phyloP scores from a whole-genome alignment of 2,329 filamentous ascomycete genomes.

The Ophiocordyceps camponoti-leonardi region DNA sequence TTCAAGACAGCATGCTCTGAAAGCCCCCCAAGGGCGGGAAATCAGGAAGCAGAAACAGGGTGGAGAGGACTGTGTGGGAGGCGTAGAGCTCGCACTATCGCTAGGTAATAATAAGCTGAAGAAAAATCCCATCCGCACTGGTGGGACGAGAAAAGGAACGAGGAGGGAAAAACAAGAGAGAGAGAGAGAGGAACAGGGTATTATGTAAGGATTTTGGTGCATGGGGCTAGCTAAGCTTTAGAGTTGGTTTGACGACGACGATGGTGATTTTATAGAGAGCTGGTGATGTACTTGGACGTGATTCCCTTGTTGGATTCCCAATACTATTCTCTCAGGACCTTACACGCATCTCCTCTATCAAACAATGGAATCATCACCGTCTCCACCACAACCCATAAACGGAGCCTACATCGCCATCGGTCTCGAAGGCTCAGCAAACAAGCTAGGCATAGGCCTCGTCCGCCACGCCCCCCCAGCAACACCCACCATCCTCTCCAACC shows the following conservation, averaged over 20 bases:
- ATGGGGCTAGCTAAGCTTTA: too few species aligned
- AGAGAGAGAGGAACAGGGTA: too few species aligned
- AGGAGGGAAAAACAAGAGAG: too few species aligned
- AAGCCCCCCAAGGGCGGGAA: background rate
- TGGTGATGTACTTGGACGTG: too few species aligned
- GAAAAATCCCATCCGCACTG: background rate
- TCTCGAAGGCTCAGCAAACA: conserved; percentile 90
- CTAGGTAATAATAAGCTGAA: background rate
- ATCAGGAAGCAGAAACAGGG: background rate
- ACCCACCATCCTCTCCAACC: conserved; percentile 63
- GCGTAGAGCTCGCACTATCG: background rate
- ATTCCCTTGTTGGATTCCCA: too few species aligned
- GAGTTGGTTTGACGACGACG: too few species aligned
- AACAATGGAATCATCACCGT: background rate
- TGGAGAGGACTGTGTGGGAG: background rate
- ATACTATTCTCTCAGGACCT: too few species aligned
- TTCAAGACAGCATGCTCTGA: background rate
- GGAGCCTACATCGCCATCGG: conserved; percentile 35
- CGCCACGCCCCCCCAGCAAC: conserved; percentile 45
- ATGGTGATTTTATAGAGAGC: too few species aligned
- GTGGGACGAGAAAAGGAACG: background rate
- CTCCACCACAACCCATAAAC: conserved; percentile 7
- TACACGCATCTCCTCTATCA: too few species aligned
- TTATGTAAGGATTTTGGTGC: too few species aligned
- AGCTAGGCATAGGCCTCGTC: conserved; percentile 87